Percentiles rank a stretch among this genome's conserved stretches.
phyloP scores from a whole-genome alignment of 1,284 basidiomycete species.

The Earliella scabrosa region DNA sequence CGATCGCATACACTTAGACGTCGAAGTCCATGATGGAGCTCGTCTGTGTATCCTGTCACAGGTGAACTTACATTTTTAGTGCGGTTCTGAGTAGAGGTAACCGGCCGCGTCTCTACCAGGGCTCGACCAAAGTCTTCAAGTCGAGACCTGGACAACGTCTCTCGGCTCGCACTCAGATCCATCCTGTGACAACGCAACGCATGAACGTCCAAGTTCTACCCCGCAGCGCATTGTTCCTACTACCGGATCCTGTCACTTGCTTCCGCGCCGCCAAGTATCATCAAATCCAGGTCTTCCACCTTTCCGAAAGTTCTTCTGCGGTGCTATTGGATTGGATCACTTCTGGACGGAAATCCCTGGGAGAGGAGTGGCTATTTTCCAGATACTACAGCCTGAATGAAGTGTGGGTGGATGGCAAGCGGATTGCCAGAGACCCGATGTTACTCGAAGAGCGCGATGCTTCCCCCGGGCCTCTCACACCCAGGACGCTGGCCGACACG shows the following conservation, averaged over 20 bases:
- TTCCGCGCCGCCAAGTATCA: slow-evolving; percentile 84
- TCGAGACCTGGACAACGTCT: slow-evolving; percentile 53
- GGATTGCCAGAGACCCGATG: slow-evolving; percentile 77
- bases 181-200: slow-evolving; percentile 46
- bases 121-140: slow-evolving; percentile 95
- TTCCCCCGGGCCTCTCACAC: slow-evolving; percentile 31
- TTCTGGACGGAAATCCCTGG: slow-evolving; percentile 76
- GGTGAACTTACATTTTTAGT: slow-evolving; percentile 47
- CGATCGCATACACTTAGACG: slow-evolving; percentile 71
- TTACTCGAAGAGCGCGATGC: slow-evolving; percentile 61
- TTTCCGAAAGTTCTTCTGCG: slow-evolving; percentile 63
- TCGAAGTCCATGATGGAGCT: slow-evolving; percentile 62
- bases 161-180: slow-evolving; percentile 19
- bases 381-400: slow-evolving; percentile 89
- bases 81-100: slow-evolving; percentile 4
- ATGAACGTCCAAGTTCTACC: slow-evolving; percentile 60
- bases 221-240: slow-evolving; percentile 67
- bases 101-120: slow-evolving; percentile 47
- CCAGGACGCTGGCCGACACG: slow-evolving; percentile 58
- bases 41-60: slow-evolving; percentile 80
- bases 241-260: slow-evolving; percentile 94
- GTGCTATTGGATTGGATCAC: slow-evolving; percentile 92
- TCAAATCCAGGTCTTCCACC: slow-evolving; percentile 77
- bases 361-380: slow-evolving; percentile 91
- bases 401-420: slow-evolving; percentile 64